phyloP scores from a whole-genome alignment of 768 basidiomycete species.

The Trametes meyenii region DNA sequence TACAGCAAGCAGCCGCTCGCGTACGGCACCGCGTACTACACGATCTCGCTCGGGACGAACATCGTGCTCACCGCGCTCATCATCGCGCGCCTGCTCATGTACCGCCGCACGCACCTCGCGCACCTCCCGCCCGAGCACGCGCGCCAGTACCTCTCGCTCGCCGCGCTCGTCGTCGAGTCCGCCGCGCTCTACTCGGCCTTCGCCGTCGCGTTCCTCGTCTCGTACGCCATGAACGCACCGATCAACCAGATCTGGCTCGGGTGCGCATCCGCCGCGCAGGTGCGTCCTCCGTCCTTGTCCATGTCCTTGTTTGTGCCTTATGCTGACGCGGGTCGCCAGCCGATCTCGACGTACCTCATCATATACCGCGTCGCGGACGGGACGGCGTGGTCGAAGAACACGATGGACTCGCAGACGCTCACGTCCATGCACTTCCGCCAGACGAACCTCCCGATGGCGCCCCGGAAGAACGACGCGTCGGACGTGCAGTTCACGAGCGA shows the following conservation, averaged over 20 bases:
- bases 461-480: neutral
- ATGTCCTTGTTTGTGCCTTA: neutral
- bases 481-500: conserved; percentile 12
- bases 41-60: conserved; percentile 31
- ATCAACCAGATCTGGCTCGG: conserved; percentile 29
- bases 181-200: conserved; percentile 33
- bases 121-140: conserved; percentile 25
- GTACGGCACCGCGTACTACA: conserved; percentile 30
- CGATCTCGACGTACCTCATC: conserved; percentile 31
- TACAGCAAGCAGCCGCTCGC: conserved; percentile 24
- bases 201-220: conserved; percentile 31
- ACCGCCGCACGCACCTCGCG: conserved; percentile 26
- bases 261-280: conserved; percentile 22
- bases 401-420: conserved; percentile 14
- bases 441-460: neutral
- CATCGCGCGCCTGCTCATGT: conserved; percentile 25
- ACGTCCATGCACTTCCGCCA: conserved; percentile 3
- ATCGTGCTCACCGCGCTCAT: conserved; percentile 32
- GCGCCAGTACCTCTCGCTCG: conserved; percentile 28
- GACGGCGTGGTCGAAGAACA: conserved; percentile 23
- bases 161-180: conserved; percentile 32
- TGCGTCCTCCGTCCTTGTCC: neutral
- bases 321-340: conserved; percentile 9
- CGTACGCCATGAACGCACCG: conserved; percentile 30
- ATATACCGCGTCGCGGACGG: conserved; percentile 31